Base-by-base conservation (phyloP, 495 filamentous ascomycete genomes). In the Aspergillus leporis region DNA sequence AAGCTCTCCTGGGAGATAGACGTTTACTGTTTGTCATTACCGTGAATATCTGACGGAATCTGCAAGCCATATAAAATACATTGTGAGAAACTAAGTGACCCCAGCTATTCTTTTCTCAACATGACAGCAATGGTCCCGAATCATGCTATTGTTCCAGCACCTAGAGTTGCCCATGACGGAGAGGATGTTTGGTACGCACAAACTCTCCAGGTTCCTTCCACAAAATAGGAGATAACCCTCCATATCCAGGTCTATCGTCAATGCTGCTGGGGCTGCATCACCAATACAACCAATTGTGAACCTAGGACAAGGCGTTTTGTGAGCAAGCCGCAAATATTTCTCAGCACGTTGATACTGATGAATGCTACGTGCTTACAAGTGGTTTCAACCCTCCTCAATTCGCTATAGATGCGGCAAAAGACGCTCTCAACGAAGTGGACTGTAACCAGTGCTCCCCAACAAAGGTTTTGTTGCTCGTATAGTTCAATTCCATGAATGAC, bases 401-500 rank as follows among this genome's bases (percentile, higher is more conserved):
- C 70, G 92, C 97, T 51, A 78, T 96, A 54, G 83, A 96, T 63
- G 94, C 94, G 23, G 94, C 94, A 49, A 97, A 95, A 71, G 79
- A 85, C 18, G 92, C 92, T 36, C 81, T 98, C 22, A 86, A 96
- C 69, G 81, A 85, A 18, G 93, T 98, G 7, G 94, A 98, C 51
- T 97, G 93, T 80, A 98, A 98, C 71, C 94, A 98, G 77, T 98
- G 98, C 76, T 91, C 92, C 13, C 94, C 94, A 4, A 98, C 94
- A 1, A 92, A 90, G 83, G 84, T 86, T 46, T 14, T 31, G 10
- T 7, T 14, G 34, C 28, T 8, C n/a, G 14, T 28, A 9, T 8
- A 8, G 22, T 48, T 21, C 32, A 51, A 31, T 30, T 22, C 59
- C 54, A 55, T 40, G 47, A 23, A 14, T 23, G 30, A 21, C 43